Percentiles rank a stretch among this genome's conserved stretches.
Conservation (phyloP, 345 rosid genomes). For the Eucalyptus tenuipes region DNA sequence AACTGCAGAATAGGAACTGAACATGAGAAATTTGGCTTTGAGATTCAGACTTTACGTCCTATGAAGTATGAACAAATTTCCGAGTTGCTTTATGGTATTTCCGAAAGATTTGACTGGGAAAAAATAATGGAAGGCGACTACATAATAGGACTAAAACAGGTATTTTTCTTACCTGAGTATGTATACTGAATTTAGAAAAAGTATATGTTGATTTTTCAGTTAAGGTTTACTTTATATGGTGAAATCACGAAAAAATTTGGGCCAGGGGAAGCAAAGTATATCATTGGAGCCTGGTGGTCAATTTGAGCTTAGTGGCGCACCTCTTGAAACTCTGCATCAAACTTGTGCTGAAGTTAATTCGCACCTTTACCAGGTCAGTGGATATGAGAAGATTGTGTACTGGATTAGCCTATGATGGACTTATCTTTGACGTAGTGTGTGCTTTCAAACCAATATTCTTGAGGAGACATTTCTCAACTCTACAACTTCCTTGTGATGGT, state of each 20-base stretch:
- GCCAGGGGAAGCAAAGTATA: conserved; percentile 95
- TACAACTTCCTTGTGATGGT: background rate
- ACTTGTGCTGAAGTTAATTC: conserved; percentile 99
- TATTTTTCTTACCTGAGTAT: conserved; percentile 2
- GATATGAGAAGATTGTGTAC: background rate
- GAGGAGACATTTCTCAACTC: background rate
- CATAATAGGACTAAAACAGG: conserved; percentile 91
- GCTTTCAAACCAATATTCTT: background rate
- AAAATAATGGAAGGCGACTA: conserved; percentile 82
- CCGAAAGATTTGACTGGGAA: conserved; percentile 99
- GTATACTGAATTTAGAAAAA: background rate
- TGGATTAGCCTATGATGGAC: background rate
- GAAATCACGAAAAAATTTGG: background rate
- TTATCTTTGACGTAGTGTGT: background rate
- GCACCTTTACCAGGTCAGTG: conserved; percentile 90
- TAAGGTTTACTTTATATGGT: background rate
- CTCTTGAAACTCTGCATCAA: conserved; percentile 98
- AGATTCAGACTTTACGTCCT: conserved; percentile 58
- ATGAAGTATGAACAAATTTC: conserved; percentile 95
- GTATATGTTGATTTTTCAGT: background rate
- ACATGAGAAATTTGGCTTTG: conserved; percentile 98
- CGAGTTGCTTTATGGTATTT: conserved; percentile 77
- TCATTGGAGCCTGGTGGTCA: conserved; percentile 99
- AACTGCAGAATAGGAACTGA: conserved; percentile 88
- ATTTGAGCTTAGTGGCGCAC: conserved; percentile 98